Evolutionary conservation across 192 early-diverging fungal genomes (phyloP), one percentile per base, ranked within the genome.

Genomic region (Backusella psychrophila): DNA sequence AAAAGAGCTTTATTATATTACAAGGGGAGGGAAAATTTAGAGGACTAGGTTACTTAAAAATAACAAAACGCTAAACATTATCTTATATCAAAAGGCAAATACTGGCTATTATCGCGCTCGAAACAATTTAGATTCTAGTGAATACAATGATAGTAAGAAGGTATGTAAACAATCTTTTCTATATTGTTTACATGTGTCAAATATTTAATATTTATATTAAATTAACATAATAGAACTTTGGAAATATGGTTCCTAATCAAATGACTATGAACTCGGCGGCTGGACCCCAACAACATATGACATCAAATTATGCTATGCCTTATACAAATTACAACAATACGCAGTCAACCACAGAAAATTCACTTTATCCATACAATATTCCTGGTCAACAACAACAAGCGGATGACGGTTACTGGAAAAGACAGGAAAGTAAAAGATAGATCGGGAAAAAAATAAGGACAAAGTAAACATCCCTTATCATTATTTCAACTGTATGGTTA

Each of bases 261-360:
- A 35, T 38, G 21, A 39, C 68, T 23, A 39, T 69, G 35, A 38
- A 21, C 21, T 69, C 38, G 38, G 38, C 34, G n/a, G 38, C n/a
- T 38, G 68, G 38, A 39, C 21, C 68, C 19, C 68, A 69, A 69
- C 68, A 69, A 69, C 68, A 69, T 41, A 69, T 69, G 68, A 23
- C 68, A 69, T 69, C 68, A 69, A 69, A 69, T 21, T 69, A 69
- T 38, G 34, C 68, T 21, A 69, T 69, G 68, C 36, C 68, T 23
- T 69, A 69, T 21, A 34, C 68, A 9, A 35, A 35, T 69, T 69
- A 69, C 1, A 69, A 69, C 21, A 38, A 35, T 41, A 41, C 35
- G 21, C 34, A 69, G n/a, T 21, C 68, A 23, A 26, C 68, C 1
- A 39, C 68, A 39, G 35, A 23, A 39, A 69, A 38, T 23, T 23